Conservation (phyloP, 192 early-diverging fungal species). For the Backusella liffmaniae region DNA sequence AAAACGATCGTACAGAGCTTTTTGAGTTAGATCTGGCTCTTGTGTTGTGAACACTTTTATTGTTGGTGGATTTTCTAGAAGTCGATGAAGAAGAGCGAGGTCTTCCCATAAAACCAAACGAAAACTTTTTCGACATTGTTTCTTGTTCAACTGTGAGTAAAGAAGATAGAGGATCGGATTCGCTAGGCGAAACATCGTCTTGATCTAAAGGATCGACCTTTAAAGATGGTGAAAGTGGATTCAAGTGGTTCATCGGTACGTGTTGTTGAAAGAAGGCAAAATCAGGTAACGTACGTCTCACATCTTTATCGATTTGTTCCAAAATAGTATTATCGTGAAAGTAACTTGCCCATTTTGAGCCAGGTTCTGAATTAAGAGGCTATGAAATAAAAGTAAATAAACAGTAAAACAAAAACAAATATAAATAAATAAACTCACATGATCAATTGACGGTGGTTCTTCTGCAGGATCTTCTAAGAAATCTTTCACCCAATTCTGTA, state of each 20-base stretch:
- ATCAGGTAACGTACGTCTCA: conserved; percentile 70
- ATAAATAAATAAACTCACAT: conserved; percentile 28
- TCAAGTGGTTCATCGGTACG: conserved; percentile 49
- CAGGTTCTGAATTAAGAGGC: conserved; percentile 27
- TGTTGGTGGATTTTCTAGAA: conserved; percentile 35
- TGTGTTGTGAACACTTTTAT: background rate
- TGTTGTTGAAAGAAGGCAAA: conserved; percentile 71
- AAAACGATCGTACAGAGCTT: conserved; percentile 22
- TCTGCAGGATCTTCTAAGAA: conserved; percentile 59
- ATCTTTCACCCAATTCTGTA: conserved; percentile 55
- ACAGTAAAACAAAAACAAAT: background rate
- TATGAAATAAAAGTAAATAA: background rate
- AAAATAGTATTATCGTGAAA: conserved; percentile 58
- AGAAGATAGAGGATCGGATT: background rate
- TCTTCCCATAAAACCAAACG: conserved; percentile 26
- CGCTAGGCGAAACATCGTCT: background rate
- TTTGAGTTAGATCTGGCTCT: conserved; percentile 31
- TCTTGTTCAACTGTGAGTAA: background rate
- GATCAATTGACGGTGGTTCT: conserved; percentile 38
- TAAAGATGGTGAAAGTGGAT: conserved; percentile 41
- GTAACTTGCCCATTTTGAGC: conserved; percentile 49
- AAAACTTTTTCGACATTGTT: conserved; percentile 9
- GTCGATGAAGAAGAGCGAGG: conserved; percentile 30
- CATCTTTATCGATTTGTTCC: conserved; percentile 77
- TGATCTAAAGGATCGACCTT: background rate